These are phyloP conservation scores for Areca catechu DNA, from an alignment of 176 grass and related monocot species.

Conservation along the genomic window DNA sequence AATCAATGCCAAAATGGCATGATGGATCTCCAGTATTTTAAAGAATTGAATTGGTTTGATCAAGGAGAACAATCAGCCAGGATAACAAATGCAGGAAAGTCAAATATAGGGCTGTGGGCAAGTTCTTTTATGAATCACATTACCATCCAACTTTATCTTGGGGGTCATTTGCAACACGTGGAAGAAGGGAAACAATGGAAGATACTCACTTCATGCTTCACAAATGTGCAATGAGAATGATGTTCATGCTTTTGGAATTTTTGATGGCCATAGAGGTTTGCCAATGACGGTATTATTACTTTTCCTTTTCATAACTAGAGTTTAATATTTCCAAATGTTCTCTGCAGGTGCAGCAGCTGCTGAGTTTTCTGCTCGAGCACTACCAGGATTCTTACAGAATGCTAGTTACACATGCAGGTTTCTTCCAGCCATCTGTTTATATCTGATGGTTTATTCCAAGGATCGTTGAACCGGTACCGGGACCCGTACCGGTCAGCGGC, in stretches of 20 bases:
- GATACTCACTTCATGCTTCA: constrained; percentile 89
- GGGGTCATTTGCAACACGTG: constrained; percentile 87
- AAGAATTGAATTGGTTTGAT: constrained; percentile 76
- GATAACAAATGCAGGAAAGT: constrained; percentile 28
- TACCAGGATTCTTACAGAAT: constrained; percentile 72
- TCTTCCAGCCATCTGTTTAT: not conserved
- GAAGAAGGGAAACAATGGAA: constrained; percentile 91
- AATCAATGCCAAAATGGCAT: constrained; percentile 33
- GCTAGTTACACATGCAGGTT: constrained; percentile 44
- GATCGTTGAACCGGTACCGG: too few species aligned
- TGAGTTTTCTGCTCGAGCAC: constrained; percentile 81
- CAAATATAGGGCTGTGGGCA: constrained; percentile 25
- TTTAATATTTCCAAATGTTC: constrained; percentile 25
- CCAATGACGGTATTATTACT: constrained; percentile 1
- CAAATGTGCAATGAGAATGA: constrained; percentile 49
- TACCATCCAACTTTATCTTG: constrained; percentile 79
- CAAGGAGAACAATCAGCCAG: constrained; percentile 56
- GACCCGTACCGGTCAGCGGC: too few species aligned
- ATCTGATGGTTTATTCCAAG: constrained; percentile 7
- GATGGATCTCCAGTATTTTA: constrained; percentile 30
- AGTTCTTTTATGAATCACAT: constrained; percentile 25
- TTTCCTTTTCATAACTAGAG: constrained; percentile 8
- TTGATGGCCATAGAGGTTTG: constrained; percentile 93
- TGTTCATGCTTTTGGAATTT: constrained; percentile 82
- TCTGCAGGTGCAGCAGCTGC: constrained; percentile 80